Conservation (phyloP, 371 early-diverging fungal genomes). For the Mucor lusitanicus region DNA sequence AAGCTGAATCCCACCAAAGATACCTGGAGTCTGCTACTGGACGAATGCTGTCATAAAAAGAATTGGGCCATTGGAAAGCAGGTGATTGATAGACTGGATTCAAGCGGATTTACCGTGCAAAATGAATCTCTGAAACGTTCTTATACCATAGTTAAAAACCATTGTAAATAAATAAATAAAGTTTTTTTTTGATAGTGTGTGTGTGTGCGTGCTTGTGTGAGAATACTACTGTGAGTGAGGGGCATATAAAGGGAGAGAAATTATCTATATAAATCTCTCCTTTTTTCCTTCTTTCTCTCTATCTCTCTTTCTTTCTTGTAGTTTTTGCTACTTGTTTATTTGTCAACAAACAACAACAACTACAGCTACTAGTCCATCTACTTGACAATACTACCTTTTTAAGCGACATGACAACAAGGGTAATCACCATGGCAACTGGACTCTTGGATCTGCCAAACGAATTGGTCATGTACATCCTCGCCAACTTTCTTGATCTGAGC, state of each 20-base stretch:
- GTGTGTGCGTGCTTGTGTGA: not conserved
- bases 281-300: slow-evolving; percentile 12
- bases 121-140: slow-evolving; percentile 28
- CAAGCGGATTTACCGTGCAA: slow-evolving; percentile 38
- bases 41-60: slow-evolving; percentile 26
- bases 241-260: not conserved
- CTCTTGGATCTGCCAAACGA: slow-evolving; percentile 41
- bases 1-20: slow-evolving; percentile 41
- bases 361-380: not conserved
- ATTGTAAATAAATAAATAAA: slow-evolving; percentile 19
- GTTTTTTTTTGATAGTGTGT: not conserved
- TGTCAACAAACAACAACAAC: not conserved
- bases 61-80: slow-evolving; percentile 30
- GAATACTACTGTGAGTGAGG: not conserved
- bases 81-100: slow-evolving; percentile 30
- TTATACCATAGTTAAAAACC: slow-evolving; percentile 37
- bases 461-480: slow-evolving; percentile 37
- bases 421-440: not conserved
- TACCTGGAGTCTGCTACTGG: slow-evolving; percentile 38
- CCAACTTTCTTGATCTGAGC: slow-evolving; percentile 34
- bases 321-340: not conserved
- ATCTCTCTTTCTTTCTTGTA: slow-evolving; percentile 3
- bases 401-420: not conserved
- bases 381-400: not conserved
- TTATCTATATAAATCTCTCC: not conserved